Evolutionary conservation across 139 green algal genomes (phyloP), one percentile per base, ranked within the genome.

Genomic region (Asterochloris erici): DNA sequence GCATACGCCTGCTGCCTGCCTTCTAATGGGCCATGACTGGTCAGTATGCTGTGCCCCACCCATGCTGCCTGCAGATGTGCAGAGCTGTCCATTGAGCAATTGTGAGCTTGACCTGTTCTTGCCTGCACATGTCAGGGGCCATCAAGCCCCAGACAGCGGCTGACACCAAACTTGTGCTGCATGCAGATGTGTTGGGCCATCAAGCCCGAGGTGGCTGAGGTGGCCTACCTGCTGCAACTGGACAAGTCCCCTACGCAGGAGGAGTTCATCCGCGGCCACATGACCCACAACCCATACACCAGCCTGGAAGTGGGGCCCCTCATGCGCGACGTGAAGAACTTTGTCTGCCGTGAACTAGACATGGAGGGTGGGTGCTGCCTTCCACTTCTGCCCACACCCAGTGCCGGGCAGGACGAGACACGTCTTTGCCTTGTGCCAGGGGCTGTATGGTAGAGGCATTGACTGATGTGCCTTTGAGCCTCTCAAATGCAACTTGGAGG

Each of bases 251-350:
- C 82, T 14, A 95, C 84, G 0, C 91, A 95, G 83, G 90, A 94
- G 83, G 91, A 95, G 86, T 93, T 93, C 81, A 94, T 94, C 14
- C 88, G 85, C 10, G 89, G 89, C 14, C 28, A 76, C 0, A 87
- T 93, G 82, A 86, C 86, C 47, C 79, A 85, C 38, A 92, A 92
- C 74, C 89, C 89, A 14, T 92, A 92, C 85, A 85, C 79, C 47
- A 82, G 64, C 54, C 63, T 79, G 13, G 63, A 91, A 47, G 77
- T 87, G 1, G 88, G 88, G 21, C 87, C 85, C 11, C 77, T 90
- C 21, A 93, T 94, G 89, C 78, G 90, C 4, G 85, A 94, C 69
- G 90, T 94, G 14, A 94, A 94, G 87, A 93, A 95, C 82, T 88
- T 87, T 70, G 86, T 95, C 24, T 95, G 91, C 82, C 28, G 73